Evolutionary conservation across 148 eudicot genomes (phyloP).

Genomic region (Spergularia bocconei): DNA sequence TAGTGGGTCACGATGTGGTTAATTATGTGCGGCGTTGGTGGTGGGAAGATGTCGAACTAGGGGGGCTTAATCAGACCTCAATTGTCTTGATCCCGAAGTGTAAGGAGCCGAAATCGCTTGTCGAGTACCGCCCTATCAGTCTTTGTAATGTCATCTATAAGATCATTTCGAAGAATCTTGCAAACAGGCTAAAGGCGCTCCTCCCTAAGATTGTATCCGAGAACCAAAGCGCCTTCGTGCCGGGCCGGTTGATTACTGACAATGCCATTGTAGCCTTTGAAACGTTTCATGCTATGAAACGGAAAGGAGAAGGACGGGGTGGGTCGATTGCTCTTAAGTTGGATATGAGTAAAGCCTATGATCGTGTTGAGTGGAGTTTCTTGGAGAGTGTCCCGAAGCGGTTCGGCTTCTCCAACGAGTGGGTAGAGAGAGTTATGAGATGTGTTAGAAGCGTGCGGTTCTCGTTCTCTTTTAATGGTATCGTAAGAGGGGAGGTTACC

Average conservation of each 20-base stretch:
- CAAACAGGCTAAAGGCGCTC: background rate
- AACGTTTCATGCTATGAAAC: background rate
- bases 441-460: background rate
- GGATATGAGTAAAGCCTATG: background rate
- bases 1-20: no score
- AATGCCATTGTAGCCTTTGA: background rate
- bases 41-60: no score
- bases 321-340: background rate
- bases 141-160: no score
- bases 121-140: no score
- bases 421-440: background rate
- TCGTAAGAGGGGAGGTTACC: background rate
- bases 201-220: background rate
- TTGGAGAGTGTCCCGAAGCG: background rate
- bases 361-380: background rate
- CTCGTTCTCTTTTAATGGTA: background rate
- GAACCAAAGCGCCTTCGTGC: background rate
- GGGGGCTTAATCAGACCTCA: no score
- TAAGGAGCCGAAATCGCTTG: no score
- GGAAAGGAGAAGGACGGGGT: background rate
- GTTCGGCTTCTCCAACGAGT: background rate
- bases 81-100: no score
- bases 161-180: background rate
- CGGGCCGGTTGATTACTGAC: background rate
- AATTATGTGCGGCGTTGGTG: no score